Evolutionary conservation across 2,329 filamentous ascomycete species (phyloP).

Genomic region (Botrytis tulipae): DNA sequence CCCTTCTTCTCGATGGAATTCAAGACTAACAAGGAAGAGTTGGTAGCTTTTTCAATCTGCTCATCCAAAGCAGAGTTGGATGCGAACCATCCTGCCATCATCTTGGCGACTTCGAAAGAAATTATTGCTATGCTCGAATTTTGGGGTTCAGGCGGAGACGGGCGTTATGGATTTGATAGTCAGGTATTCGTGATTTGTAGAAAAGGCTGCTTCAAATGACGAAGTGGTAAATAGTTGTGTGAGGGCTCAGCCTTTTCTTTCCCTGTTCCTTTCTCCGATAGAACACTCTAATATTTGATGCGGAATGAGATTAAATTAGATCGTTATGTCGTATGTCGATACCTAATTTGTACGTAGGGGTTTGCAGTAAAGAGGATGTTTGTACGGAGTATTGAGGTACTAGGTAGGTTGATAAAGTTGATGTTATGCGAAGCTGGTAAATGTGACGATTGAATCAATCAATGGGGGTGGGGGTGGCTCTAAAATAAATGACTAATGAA

Average conservation of each 20-base stretch:
- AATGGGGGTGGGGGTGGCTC: neutral
- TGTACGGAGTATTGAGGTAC: neutral
- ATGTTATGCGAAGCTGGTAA: neutral
- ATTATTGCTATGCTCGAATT: neutral
- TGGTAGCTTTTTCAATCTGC: constrained; percentile 95
- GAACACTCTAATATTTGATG: neutral
- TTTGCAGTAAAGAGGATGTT: neutral
- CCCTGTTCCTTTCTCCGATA: neutral
- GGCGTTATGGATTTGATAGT: neutral
- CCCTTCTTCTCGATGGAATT: neutral
- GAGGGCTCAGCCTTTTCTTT: neutral
- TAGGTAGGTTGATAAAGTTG: neutral
- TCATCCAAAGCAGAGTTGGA: constrained; percentile 92
- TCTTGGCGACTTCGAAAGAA: constrained; percentile 41
- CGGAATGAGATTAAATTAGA: neutral
- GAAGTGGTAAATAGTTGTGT: neutral
- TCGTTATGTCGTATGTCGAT: neutral
- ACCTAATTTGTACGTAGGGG: neutral
- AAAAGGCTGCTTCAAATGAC: neutral
- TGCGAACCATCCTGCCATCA: constrained; percentile 96
- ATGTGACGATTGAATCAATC: neutral
- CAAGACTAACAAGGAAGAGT: constrained; percentile 70
- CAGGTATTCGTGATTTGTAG: neutral
- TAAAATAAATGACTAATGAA: neutral
- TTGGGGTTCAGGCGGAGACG: neutral